phyloP scores from a whole-genome alignment of 106 monocot species.

The Acanthochlamys bracteata region DNA sequence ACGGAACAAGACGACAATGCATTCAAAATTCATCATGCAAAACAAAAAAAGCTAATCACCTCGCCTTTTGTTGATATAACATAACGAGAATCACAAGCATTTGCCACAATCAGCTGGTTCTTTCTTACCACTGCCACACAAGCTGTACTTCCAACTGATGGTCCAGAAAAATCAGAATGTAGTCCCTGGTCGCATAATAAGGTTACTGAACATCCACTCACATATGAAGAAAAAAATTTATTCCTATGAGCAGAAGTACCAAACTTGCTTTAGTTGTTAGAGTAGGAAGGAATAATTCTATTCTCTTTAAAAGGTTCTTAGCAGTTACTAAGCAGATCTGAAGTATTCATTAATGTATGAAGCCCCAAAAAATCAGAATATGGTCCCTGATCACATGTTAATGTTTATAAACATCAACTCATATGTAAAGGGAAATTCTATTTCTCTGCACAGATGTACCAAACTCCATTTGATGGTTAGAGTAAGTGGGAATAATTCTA shows the following conservation, averaged over 20 bases:
- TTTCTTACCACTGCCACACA: constrained; percentile 90
- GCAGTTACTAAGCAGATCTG: no score
- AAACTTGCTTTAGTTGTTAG: background rate
- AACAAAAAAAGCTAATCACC: constrained; percentile 24
- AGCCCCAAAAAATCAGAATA: constrained; percentile 88
- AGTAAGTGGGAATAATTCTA: no score
- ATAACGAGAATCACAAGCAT: constrained; percentile 99
- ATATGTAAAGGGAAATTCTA: no score
- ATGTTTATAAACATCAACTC: no score
- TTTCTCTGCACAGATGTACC: no score
- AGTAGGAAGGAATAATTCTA: no score
- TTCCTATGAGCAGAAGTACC: background rate
- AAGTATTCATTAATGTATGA: no score
- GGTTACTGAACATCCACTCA: background rate
- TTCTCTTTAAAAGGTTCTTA: no score
- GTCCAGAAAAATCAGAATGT: constrained; percentile 88
- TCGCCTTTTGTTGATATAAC: constrained; percentile 93
- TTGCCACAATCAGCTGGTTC: constrained; percentile 80
- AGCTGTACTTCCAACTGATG: constrained; percentile 85
- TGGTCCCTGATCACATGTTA: constrained; percentile 47
- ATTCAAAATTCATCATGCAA: no score
- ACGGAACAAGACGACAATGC: no score
- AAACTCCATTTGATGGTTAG: no score
- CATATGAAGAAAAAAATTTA: background rate
- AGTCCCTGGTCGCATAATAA: constrained; percentile 50